Conservation (phyloP, 1,284 basidiomycete genomes). For the Caloboletus firmus region DNA sequence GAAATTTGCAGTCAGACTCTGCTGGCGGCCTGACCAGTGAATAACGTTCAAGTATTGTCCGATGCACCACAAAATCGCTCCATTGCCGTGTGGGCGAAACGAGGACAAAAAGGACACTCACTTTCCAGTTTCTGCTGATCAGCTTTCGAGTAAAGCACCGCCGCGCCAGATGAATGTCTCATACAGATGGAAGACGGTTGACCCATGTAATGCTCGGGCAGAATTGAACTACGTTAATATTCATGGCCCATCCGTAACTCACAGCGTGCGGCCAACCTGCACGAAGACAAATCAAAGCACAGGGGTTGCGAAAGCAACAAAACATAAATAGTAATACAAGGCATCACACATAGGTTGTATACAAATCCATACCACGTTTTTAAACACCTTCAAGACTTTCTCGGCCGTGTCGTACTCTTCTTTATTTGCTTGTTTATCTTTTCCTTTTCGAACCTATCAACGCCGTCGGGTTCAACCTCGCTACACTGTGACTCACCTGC, state of each 20-base stretch:
- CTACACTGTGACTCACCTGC: conserved; percentile 36
- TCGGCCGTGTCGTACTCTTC: conserved; percentile 22
- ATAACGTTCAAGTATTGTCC: neutral
- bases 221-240: neutral
- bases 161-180: neutral
- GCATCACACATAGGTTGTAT: conserved; percentile 7
- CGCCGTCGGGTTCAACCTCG: neutral
- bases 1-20: neutral
- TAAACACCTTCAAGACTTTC: conserved; percentile 23
- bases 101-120: neutral
- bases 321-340: conserved; percentile 22
- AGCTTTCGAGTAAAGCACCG: neutral
- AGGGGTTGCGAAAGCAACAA: conserved; percentile 8
- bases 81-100: neutral
- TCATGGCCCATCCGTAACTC: neutral
- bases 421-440: conserved; percentile 34
- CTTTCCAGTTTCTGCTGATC: neutral
- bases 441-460: conserved; percentile 20
- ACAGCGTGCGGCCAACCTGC: neutral
- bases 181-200: neutral
- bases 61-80: neutral
- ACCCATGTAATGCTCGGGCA: neutral
- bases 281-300: conserved; percentile 2
- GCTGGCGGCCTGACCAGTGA: neutral
- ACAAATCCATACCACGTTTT: conserved; percentile 4